Evolutionary conservation across 345 rosid species (phyloP).

Genomic region (Murraya paniculata): DNA sequence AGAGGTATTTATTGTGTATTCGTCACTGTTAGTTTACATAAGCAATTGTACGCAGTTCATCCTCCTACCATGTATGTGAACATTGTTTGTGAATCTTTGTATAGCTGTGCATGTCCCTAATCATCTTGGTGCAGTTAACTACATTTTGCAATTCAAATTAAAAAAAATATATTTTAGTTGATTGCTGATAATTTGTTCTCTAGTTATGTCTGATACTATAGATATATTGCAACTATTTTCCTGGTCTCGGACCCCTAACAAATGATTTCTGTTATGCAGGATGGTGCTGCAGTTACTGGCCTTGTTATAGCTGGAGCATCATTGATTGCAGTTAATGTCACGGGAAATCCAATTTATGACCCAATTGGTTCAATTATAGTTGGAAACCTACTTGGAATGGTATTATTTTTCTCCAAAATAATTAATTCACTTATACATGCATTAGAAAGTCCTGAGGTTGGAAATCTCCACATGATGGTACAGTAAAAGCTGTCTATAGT

Average conservation of each 20-base stretch:
- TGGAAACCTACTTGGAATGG: conserved; percentile 96
- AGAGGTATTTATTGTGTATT: conserved; percentile 49
- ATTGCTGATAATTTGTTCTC: not conserved
- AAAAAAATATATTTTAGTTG: not conserved
- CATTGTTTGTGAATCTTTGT: not conserved
- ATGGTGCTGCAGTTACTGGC: conserved; percentile 97
- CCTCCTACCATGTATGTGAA: not conserved
- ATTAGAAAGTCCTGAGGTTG: not conserved
- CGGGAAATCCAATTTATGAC: conserved; percentile 93
- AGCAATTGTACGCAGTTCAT: not conserved
- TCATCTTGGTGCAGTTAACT: not conserved
- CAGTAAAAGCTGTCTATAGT: too few species aligned
- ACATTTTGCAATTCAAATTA: not conserved
- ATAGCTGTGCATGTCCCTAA: not conserved
- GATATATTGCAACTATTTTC: not conserved
- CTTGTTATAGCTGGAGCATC: conserved; percentile 91
- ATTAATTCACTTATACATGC: not conserved
- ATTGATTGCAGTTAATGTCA: conserved; percentile 72
- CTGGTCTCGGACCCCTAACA: not conserved
- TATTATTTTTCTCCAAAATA: conserved; percentile 20
- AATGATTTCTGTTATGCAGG: conserved; percentile 46
- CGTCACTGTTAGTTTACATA: not conserved
- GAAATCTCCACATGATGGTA: not conserved
- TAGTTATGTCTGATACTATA: not conserved
- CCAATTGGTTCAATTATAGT: conserved; percentile 90